Evolutionary conservation across 495 filamentous ascomycete genomes (phyloP).

Genomic region (Penicillium nucicola): DNA sequence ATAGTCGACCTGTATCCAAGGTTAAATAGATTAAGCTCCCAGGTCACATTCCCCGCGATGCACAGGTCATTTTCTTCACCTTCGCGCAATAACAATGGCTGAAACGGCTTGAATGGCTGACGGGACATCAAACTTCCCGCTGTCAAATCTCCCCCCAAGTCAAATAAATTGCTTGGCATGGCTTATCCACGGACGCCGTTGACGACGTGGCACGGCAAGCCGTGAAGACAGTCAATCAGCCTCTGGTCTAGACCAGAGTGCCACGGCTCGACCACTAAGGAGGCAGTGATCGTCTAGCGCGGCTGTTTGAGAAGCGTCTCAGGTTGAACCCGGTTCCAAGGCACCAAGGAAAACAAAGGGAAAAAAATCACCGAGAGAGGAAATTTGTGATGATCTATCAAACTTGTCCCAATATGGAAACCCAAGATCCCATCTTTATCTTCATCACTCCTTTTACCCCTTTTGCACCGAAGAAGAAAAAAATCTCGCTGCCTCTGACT

Average conservation of each 20-base stretch:
- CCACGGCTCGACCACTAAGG: slow-evolving; percentile 8
- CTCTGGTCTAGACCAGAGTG: slow-evolving; percentile 7
- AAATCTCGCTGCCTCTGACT: not conserved
- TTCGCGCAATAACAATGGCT: not conserved
- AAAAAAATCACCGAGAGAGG: not conserved
- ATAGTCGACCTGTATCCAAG: not conserved
- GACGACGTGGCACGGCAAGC: not conserved
- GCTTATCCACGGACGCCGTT: slow-evolving; percentile 5
- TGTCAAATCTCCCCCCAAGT: slow-evolving; percentile 18
- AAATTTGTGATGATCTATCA: not conserved
- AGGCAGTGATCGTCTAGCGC: slow-evolving; percentile 17
- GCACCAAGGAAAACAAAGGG: not conserved
- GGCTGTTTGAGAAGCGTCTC: slow-evolving; percentile 19
- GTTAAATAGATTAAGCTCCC: not conserved
- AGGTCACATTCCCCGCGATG: not conserved
- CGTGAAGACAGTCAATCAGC: not conserved
- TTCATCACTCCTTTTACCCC: not conserved
- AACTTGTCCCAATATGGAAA: not conserved
- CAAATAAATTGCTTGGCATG: slow-evolving; percentile 13
- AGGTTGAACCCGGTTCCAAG: slow-evolving; percentile 1
- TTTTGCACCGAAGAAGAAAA: not conserved
- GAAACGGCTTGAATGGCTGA: not conserved
- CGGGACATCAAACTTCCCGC: slow-evolving; percentile 2
- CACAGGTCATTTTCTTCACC: not conserved
- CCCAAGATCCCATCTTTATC: not conserved